Evolutionary conservation across 2,329 filamentous ascomycete species (phyloP).

Genomic region (Diaporthe australafricana): DNA sequence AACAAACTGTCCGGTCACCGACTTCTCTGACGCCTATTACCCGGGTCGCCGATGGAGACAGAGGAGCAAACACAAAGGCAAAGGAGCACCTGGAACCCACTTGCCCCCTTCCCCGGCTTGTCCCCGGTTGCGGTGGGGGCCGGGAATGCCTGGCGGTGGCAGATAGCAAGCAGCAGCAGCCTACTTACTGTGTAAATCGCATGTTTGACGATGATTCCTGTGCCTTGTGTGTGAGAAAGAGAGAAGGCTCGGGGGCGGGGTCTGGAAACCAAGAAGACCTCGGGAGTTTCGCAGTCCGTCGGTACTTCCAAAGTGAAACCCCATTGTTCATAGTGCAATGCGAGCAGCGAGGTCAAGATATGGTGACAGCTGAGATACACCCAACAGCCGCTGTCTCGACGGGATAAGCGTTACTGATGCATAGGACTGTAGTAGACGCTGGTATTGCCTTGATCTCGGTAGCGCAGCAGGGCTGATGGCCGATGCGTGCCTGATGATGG

Average conservation of each 20-base stretch:
- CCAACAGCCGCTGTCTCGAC: no score
- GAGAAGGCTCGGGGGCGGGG: conserved; percentile 1
- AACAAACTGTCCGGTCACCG: conserved; percentile 11
- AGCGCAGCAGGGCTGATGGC: not conserved
- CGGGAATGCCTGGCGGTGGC: not conserved
- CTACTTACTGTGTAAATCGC: not conserved
- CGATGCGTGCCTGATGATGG: not conserved
- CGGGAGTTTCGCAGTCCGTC: conserved; percentile 25
- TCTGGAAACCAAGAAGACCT: not conserved
- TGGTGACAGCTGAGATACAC: not conserved
- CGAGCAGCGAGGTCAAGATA: not conserved
- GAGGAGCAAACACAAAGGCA: conserved; percentile 11
- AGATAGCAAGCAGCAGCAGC: conserved; percentile 4
- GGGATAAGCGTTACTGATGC: not conserved
- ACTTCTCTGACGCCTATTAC: conserved; percentile 17
- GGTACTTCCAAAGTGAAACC: conserved; percentile 5
- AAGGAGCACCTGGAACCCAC: conserved; percentile 13
- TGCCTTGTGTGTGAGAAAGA: not conserved
- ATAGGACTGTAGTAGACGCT: no score
- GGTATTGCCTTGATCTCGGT: not conserved
- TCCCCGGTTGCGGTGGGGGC: conserved; percentile 22
- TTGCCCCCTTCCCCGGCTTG: conserved; percentile 28
- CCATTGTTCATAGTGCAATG: conserved; percentile 4
- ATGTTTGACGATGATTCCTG: conserved; percentile 1
- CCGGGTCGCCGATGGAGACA: conserved; percentile 22